These are phyloP conservation scores for Nidula niveotomentosa DNA, from an alignment of 1,284 basidiomycete species.

Conservation along the genomic window DNA sequence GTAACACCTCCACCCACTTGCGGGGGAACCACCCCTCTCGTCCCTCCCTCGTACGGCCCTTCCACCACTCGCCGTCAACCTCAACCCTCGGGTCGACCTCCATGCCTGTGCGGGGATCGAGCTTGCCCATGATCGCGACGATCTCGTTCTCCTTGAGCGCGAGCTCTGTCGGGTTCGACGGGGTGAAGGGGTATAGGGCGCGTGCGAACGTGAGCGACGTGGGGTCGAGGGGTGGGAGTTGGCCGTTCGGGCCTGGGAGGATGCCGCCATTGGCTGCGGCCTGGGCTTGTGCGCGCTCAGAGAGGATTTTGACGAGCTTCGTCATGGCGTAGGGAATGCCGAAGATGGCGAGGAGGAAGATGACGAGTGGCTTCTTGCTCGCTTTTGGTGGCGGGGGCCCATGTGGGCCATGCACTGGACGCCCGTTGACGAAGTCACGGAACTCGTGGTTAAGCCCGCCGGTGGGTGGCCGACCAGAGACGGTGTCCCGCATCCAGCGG, in stretches of 20 bases:
- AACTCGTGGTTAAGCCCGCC: conserved; percentile 56
- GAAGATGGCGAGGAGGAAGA: conserved; percentile 96
- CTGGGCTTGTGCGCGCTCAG: conserved; percentile 58
- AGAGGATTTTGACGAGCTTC: conserved; percentile 82
- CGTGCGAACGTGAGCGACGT: conserved; percentile 86
- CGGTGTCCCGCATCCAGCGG: conserved; percentile 73
- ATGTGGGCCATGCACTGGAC: conserved; percentile 56
- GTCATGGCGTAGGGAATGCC: conserved; percentile 96
- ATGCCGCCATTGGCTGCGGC: conserved; percentile 28
- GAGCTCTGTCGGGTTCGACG: conserved; percentile 79
- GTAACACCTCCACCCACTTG: conserved; percentile 82
- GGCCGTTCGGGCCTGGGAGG: conserved; percentile 22
- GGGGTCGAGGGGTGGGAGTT: conserved; percentile 67
- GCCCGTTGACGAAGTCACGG: conserved; percentile 66
- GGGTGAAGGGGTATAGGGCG: conserved; percentile 80
- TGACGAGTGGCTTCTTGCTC: conserved; percentile 87
- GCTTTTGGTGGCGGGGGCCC: conserved; percentile 52
- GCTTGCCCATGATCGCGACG: conserved; percentile 88
- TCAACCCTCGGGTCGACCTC: conserved; percentile 75
- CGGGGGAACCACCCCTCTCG: conserved; percentile 96
- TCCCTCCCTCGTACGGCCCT: conserved; percentile 91
- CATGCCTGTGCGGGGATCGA: conserved; percentile 68
- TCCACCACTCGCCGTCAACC: conserved; percentile 92
- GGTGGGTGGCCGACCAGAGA: conserved; percentile 50
- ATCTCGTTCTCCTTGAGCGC: conserved; percentile 89